Conservation (phyloP, 2,329 filamentous ascomycete genomes). For the Clarireedia monteithiana region DNA sequence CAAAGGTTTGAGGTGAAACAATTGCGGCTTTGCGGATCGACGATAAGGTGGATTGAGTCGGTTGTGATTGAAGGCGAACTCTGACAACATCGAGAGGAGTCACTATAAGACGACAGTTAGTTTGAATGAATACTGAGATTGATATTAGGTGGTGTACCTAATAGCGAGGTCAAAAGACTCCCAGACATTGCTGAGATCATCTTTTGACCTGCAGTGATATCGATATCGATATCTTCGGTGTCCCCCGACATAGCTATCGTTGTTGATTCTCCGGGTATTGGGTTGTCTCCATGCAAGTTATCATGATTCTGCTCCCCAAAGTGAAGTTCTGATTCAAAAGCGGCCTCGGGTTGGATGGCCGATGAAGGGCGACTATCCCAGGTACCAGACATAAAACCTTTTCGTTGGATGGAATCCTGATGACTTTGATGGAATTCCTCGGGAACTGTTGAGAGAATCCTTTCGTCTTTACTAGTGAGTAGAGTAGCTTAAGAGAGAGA, state of each 20-base stretch:
- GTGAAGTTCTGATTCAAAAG: conserved; percentile 7
- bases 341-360: conserved; percentile 18
- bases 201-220: conserved; percentile 79
- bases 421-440: conserved; percentile 2
- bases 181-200: conserved; percentile 93
- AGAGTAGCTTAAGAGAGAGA: background rate
- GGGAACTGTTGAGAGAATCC: background rate
- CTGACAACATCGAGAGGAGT: conserved; percentile 96
- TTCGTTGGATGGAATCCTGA: background rate
- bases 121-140: background rate
- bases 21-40: conserved; percentile 47
- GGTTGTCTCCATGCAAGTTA: conserved; percentile 24
- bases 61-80: conserved; percentile 86
- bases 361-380: conserved; percentile 19
- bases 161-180: conserved; percentile 79
- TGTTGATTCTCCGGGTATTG: conserved; percentile 19
- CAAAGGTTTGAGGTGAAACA: conserved; percentile 45
- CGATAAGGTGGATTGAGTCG: conserved; percentile 41
- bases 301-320: conserved; percentile 19
- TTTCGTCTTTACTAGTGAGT: background rate
- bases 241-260: conserved; percentile 26
- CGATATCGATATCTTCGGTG: conserved; percentile 37
- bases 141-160: conserved; percentile 49
- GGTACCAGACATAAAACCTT: conserved; percentile 17
- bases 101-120: conserved; percentile 42